phyloP scores from a whole-genome alignment of 1,284 basidiomycete genomes.

The Agaricales sp. region DNA sequence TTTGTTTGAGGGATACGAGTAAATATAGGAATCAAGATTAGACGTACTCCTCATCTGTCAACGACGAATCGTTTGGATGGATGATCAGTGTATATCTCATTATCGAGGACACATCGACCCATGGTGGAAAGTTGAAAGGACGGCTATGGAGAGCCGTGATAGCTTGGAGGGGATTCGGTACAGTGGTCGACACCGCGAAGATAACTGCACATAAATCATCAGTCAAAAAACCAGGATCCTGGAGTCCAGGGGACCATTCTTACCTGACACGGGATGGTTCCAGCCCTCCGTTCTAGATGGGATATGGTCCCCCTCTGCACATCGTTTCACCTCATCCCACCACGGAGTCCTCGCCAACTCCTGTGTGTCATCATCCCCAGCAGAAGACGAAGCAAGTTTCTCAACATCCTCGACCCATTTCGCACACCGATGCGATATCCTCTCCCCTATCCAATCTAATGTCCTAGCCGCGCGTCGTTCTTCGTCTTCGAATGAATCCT shows the following conservation, averaged over 20 bases:
- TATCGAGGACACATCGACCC: conserved; percentile 57
- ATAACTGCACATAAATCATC: conserved; percentile 39
- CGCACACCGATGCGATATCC: conserved; percentile 47
- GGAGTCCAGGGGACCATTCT: conserved; percentile 18
- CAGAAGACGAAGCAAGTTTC: conserved; percentile 24
- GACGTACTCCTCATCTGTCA: conserved; percentile 71
- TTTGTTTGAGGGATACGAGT: no score
- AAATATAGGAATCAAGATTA: conserved; percentile 2
- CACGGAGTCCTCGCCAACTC: conserved; percentile 51
- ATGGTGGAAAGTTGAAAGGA: conserved; percentile 54
- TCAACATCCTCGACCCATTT: conserved; percentile 60
- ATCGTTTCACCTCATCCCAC: conserved; percentile 74
- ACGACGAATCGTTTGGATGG: conserved; percentile 55
- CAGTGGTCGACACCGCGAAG: conserved; percentile 65
- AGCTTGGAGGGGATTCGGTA: conserved; percentile 67
- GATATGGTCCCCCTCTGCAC: conserved; percentile 66
- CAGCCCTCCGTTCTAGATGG: conserved; percentile 51
- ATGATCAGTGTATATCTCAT: conserved; percentile 67
- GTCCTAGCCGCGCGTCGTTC: conserved; percentile 63
- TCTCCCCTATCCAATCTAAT: conserved; percentile 71
- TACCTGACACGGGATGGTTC: conserved; percentile 76
- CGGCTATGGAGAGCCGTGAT: conserved; percentile 60
- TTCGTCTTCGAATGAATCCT: conserved; percentile 63
- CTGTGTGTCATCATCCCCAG: no score
- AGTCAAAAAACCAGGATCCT: conserved; percentile 4